Conservation (phyloP, 768 basidiomycete species). For the Pleurotus giganteus region DNA sequence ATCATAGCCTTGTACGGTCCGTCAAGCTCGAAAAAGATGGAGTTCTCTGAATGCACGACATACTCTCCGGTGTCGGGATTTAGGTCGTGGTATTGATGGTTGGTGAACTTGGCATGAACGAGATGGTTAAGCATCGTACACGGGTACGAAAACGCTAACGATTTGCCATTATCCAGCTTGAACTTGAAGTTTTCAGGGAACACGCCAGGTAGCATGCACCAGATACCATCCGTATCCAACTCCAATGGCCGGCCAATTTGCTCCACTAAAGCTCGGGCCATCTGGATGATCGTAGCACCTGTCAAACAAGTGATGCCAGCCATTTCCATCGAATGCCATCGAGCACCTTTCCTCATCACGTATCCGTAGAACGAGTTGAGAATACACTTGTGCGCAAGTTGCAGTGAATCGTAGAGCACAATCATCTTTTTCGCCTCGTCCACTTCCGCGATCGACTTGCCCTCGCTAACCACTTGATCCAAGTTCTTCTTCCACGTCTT, state of each 20-base stretch:
- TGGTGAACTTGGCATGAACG: conserved; percentile 93
- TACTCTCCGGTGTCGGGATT: conserved; percentile 85
- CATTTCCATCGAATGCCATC: conserved; percentile 99
- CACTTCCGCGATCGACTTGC: conserved; percentile 76
- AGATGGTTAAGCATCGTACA: conserved; percentile 99
- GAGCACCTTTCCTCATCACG: conserved; percentile 98
- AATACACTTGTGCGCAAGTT: conserved; percentile 99
- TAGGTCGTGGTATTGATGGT: conserved; percentile 95
- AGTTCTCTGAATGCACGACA: conserved; percentile 88
- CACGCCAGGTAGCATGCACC: conserved; percentile 99
- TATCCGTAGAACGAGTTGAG: conserved; percentile 99
- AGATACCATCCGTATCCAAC: conserved; percentile 98
- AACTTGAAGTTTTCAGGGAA: conserved; percentile 99
- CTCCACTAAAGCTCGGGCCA: conserved; percentile 96
- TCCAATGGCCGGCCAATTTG: conserved; percentile 97
- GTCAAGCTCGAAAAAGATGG: conserved; percentile 98
- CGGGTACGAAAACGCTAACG: conserved; percentile 89
- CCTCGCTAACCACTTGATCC: conserved; percentile 67
- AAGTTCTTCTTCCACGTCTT: conserved; percentile 99
- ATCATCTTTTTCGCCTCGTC: conserved; percentile 99
- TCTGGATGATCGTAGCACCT: conserved; percentile 96
- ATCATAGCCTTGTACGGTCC: conserved; percentile 99
- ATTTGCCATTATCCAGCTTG: conserved; percentile 83
- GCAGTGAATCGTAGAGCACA: conserved; percentile 96
- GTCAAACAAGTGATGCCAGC: conserved; percentile 98